Conservation (phyloP, 2,329 filamentous ascomycete species). For the Alternaria metachromatica region DNA sequence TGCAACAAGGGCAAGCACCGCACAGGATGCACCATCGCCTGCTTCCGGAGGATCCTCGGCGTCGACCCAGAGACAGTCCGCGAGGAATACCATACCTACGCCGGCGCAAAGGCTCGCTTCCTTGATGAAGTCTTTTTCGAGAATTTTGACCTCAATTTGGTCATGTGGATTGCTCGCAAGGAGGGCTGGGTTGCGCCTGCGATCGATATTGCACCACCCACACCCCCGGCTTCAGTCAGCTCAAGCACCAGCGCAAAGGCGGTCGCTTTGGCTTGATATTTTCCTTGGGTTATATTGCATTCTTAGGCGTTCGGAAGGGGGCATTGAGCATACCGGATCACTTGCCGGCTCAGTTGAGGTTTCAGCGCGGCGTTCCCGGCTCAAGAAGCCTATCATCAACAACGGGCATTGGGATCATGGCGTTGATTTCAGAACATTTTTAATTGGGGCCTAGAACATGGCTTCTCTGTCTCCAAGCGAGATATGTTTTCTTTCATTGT, state of each 20-base stretch:
- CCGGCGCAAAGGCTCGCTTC: constrained; percentile 57
- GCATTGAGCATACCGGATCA: neutral
- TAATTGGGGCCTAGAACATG: neutral
- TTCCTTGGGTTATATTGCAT: neutral
- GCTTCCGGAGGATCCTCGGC: constrained; percentile 72
- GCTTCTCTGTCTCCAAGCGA: neutral
- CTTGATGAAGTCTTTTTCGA: constrained; percentile 56
- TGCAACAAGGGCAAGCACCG: constrained; percentile 96
- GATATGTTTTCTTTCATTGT: neutral
- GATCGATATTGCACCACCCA: constrained; percentile 24
- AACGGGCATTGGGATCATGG: constrained; percentile 2
- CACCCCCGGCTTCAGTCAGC: constrained; percentile 30
- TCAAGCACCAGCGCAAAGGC: constrained; percentile 18
- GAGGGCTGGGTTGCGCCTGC: constrained; percentile 36
- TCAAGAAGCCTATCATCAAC: neutral
- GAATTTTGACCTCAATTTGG: constrained; percentile 51
- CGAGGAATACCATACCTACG: constrained; percentile 74
- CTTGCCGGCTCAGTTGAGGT: neutral
- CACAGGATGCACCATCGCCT: constrained; percentile 86
- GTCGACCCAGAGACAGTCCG: constrained; percentile 69
- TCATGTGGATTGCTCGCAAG: constrained; percentile 49
- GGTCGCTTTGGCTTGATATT: constrained; percentile 9
- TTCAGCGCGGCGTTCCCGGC: constrained; percentile 6
- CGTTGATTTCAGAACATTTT: neutral
- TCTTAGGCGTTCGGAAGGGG: neutral